A percentile compares a stretch with the other conserved stretches of the same genome.
phyloP scores from a whole-genome alignment of 306 rosid species.

The Cucumis melo region DNA sequence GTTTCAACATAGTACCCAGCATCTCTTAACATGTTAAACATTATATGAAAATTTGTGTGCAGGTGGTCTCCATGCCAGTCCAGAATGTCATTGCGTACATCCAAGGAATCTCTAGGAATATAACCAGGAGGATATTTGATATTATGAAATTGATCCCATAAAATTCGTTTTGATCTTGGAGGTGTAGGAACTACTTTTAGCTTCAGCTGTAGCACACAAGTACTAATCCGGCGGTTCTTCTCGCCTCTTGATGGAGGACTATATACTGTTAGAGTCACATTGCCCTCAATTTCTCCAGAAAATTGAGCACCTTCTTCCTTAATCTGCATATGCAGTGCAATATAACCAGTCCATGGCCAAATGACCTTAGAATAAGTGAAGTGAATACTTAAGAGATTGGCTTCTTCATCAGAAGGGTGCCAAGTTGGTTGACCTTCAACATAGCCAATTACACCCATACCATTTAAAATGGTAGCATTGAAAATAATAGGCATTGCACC shows the following conservation, averaged over 20 bases:
- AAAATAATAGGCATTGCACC: conserved; percentile 97
- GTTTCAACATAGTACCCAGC: conserved; percentile 82
- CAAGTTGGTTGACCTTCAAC: conserved; percentile 73
- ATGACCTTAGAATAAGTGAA: conserved; percentile 72
- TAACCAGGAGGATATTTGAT: conserved; percentile 97
- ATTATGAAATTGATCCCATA: conserved; percentile 98
- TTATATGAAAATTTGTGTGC: conserved; percentile 87
- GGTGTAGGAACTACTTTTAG: conserved; percentile 84
- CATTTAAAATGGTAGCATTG: conserved; percentile 90
- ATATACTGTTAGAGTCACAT: conserved; percentile 64
- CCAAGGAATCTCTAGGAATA: conserved; percentile 94
- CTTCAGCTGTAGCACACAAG: conserved; percentile 81
- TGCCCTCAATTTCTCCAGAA: conserved; percentile 88
- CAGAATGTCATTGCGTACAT: conserved; percentile 94
- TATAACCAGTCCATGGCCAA: conserved; percentile 98
- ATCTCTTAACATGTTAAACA: conserved; percentile 91
- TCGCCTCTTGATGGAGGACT: conserved; percentile 84
- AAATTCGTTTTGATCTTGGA: conserved; percentile 60
- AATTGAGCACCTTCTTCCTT: conserved; percentile 82
- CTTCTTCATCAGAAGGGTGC: conserved; percentile 84
- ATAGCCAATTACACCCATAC: conserved; percentile 90
- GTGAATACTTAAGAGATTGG: conserved; percentile 83
- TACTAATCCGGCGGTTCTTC: conserved; percentile 31
- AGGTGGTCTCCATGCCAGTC: conserved; percentile 99
- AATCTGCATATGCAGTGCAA: conserved; percentile 92